phyloP scores from a whole-genome alignment of 2,329 filamentous ascomycete genomes.

The Periconia sp. region DNA sequence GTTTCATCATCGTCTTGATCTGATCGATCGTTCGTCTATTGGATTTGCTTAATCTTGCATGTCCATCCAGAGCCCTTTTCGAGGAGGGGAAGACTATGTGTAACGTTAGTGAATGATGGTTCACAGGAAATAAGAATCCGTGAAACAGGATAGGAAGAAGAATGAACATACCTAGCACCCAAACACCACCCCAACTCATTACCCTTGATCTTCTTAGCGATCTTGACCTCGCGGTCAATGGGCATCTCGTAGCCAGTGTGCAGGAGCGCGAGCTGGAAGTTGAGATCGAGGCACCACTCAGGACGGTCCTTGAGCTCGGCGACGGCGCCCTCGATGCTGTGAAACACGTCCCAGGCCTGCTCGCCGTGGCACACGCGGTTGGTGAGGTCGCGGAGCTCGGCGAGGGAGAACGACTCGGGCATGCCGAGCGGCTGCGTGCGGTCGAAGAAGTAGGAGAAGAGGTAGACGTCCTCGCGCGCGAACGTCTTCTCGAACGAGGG shows the following conservation, averaged over 20 bases:
- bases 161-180: constrained; percentile 80
- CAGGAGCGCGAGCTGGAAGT: constrained; percentile 90
- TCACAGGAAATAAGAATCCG: not conserved
- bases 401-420: constrained; percentile 94
- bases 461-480: constrained; percentile 84
- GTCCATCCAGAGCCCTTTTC: constrained; percentile 83
- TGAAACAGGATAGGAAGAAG: constrained; percentile 2
- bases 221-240: constrained; percentile 91
- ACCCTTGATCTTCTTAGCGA: constrained; percentile 97
- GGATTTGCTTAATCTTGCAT: constrained; percentile 78
- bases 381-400: constrained; percentile 84
- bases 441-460: constrained; percentile 98
- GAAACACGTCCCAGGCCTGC: constrained; percentile 77
- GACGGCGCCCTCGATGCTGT: constrained; percentile 72
- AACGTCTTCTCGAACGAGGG: constrained; percentile 92
- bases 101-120: constrained; percentile 39
- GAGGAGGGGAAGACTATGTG: constrained; percentile 76
- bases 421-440: constrained; percentile 91
- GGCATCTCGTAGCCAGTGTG: constrained; percentile 99
- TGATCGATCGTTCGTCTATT: constrained; percentile 17
- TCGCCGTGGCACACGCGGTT: constrained; percentile 82
- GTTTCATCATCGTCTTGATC: too few species aligned
- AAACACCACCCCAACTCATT: constrained; percentile 98
- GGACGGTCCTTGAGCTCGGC: constrained; percentile 79
- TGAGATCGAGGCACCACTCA: constrained; percentile 92